Conservation (phyloP, 1,284 basidiomycete genomes). For the Puccinia triticina region DNA sequence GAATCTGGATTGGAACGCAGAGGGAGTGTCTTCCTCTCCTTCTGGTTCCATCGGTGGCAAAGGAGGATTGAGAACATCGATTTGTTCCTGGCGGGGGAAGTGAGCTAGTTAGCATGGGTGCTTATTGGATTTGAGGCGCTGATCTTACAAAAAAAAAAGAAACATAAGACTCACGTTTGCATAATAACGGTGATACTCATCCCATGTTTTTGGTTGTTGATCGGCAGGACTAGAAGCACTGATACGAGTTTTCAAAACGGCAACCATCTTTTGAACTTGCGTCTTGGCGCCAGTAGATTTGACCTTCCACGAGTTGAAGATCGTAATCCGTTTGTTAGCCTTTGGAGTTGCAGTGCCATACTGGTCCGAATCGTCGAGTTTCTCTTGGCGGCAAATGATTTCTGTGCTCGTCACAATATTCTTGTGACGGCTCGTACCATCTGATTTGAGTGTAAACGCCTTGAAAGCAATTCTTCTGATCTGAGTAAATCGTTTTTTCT, state of each 20-base stretch:
- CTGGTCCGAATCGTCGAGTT: neutral
- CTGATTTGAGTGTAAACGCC: slow-evolving; percentile 43
- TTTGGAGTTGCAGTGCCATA: neutral
- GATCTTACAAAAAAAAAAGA: neutral
- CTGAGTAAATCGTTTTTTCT: slow-evolving; percentile 31
- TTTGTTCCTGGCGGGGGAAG: slow-evolving; percentile 34
- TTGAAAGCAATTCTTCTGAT: slow-evolving; percentile 49
- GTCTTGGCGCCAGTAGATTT: slow-evolving; percentile 26
- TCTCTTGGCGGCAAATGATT: slow-evolving; percentile 10
- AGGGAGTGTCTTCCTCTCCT: slow-evolving; percentile 28
- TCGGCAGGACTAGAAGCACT: slow-evolving; percentile 55
- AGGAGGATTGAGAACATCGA: slow-evolving; percentile 44
- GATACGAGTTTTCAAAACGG: slow-evolving; percentile 47
- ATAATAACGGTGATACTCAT: slow-evolving; percentile 54
- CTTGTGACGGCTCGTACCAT: slow-evolving; percentile 9
- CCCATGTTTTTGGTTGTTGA: slow-evolving; percentile 55
- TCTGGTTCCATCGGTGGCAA: slow-evolving; percentile 37
- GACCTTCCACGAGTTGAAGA: slow-evolving; percentile 38
- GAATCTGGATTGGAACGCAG: slow-evolving; percentile 53
- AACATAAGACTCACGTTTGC: slow-evolving; percentile 52
- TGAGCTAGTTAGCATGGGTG: neutral
- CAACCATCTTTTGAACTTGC: slow-evolving; percentile 39
- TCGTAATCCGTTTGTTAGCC: neutral
- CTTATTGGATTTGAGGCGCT: neutral
- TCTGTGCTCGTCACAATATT: slow-evolving; percentile 30